Evolutionary conservation across 306 rosid species (phyloP), one percentile per base, ranked within the genome.

Genomic region (Mimosa bimucronata): DNA sequence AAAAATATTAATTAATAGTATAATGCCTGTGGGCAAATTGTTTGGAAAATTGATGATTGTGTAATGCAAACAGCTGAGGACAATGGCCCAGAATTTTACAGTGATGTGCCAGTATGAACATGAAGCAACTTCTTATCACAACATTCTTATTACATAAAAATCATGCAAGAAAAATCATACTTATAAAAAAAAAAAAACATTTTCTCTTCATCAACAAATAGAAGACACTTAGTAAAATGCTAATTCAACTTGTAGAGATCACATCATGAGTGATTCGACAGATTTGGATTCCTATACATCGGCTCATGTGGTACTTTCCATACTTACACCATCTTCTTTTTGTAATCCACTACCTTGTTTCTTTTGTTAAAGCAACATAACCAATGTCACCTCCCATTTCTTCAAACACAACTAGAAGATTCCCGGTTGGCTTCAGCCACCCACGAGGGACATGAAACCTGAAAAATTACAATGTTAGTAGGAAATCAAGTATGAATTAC

Each of bases 391-490:
- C 99, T 18, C 99, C 99, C 92, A 86, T 85, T 88, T 96, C 99
- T 76, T 96, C 98, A 53, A 96, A 87, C 82, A 96, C 90, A 72
- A 91, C 97, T 83, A 96, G 61, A 53, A 67, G 34, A 77, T 96
- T 96, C n/a, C 93, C 97, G 0, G 85, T 86, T 5, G 97, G 80
- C 38, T 83, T 89, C 82, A 96, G 79, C 99, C 99, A 96, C 1
- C 97, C 75, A 7, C 91, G 97, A 25, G 99, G 99, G 82, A 96
- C 90, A 57, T 96, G 99, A 75, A 93, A 96, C 99, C 99, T 96
- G 90, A 73, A 57, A 23, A 66, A 72, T 12, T 31, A 31, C 65
- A 74, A 44, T 23, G 13, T 37, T 18, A 30, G 6, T 18, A 55
- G 71, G 29, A 38, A 44, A 53, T 62, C 69, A 58, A 19, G 3